Evolutionary conservation across 1,139 yeast genomes (phyloP).

Genomic region (Hyphopichia wangnamkhiaoensis): DNA sequence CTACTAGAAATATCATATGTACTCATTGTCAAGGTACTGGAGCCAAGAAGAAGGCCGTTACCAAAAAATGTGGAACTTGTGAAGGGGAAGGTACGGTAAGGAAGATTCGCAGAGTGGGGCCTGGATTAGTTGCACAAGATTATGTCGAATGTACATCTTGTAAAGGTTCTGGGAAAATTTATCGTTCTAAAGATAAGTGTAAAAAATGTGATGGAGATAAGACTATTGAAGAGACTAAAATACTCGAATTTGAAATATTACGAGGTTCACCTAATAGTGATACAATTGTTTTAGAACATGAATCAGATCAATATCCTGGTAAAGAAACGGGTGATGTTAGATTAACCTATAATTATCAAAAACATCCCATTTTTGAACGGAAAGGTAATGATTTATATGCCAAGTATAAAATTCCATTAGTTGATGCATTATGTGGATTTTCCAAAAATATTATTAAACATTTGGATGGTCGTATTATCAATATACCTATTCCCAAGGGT

Average conservation of each 20-base stretch:
- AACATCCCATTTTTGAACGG: slow-evolving; percentile 53
- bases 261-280: slow-evolving; percentile 72
- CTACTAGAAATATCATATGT: slow-evolving; percentile 75
- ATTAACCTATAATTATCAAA: slow-evolving; percentile 53
- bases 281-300: slow-evolving; percentile 59
- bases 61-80: slow-evolving; percentile 64
- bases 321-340: slow-evolving; percentile 78
- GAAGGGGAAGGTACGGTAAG: slow-evolving; percentile 69
- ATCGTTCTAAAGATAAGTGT: slow-evolving; percentile 71
- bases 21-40: slow-evolving; percentile 74
- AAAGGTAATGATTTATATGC: slow-evolving; percentile 67
- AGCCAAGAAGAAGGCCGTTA: slow-evolving; percentile 59
- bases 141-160: slow-evolving; percentile 68
- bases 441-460: slow-evolving; percentile 67
- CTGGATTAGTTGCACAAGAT: slow-evolving; percentile 73
- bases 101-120: slow-evolving; percentile 67
- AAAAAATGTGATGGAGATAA: slow-evolving; percentile 72
- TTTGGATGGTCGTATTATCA: slow-evolving; percentile 76
- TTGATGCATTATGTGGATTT: slow-evolving; percentile 85
- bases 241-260: slow-evolving; percentile 74
- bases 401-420: slow-evolving; percentile 60
- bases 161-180: slow-evolving; percentile 67
- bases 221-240: slow-evolving; percentile 64
- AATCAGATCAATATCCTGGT: slow-evolving; percentile 80
- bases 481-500: slow-evolving; percentile 65